Evolutionary conservation across 306 rosid genomes (phyloP).

Genomic region (Gynostemma pentaphyllum): DNA sequence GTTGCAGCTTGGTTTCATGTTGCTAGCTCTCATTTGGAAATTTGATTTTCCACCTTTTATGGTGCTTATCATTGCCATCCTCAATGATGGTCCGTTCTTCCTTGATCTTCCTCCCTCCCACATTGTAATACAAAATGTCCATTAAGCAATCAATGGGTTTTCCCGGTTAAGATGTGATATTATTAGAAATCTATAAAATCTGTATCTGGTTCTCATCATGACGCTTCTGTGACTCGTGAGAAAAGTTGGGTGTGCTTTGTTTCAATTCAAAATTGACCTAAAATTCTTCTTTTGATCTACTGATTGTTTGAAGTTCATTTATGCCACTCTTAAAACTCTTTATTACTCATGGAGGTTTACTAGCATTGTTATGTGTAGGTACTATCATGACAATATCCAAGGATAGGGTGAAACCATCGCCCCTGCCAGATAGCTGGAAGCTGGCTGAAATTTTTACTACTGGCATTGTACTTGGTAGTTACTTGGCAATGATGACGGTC

Average conservation of each 20-base stretch:
- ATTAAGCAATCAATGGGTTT: too few species aligned
- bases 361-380: constrained; percentile 30
- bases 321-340: background rate
- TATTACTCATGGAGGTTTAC: background rate
- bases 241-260: too few species aligned
- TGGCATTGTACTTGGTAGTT: constrained; percentile 86
- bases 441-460: constrained; percentile 90
- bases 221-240: too few species aligned
- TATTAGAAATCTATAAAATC: too few species aligned
- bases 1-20: constrained; percentile 97
- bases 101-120: too few species aligned
- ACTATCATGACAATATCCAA: constrained; percentile 98
- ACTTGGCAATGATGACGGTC: constrained; percentile 98
- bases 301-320: background rate
- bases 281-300: background rate
- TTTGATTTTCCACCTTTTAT: constrained; percentile 97
- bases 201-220: too few species aligned
- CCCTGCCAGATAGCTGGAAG: constrained; percentile 99
- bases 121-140: too few species aligned
- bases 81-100: constrained; percentile 78
- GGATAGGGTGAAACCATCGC: constrained; percentile 96
- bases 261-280: too few species aligned
- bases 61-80: constrained; percentile 96
- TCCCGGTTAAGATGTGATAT: too few species aligned
- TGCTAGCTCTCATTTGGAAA: constrained; percentile 90